Base-by-base conservation (phyloP, 2,329 filamentous ascomycete genomes). In the Akanthomyces lecanii region DNA sequence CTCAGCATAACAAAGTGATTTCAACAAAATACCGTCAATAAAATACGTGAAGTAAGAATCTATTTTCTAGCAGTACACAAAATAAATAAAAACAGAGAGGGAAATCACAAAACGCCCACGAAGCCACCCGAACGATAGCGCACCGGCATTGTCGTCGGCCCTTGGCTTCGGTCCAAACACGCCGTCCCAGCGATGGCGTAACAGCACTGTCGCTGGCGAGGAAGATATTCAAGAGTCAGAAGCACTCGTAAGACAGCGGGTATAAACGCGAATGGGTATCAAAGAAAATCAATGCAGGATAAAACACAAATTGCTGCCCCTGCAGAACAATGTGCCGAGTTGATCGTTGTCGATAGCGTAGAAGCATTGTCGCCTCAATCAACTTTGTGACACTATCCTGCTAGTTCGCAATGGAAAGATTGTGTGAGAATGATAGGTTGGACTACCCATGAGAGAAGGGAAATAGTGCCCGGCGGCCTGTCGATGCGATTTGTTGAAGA, bases 131-230 rank as follows among this genome's bases (percentile, higher is more conserved):
- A 67, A 73, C 80, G 78, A 83, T 83, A 82, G 81, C 81, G 81
- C 75, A 77, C 64, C 57, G 77, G 81, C 81, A 83, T 82, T 83
- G 74, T 83, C 80, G 79, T 74, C 73, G 69, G 68, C 70, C 65
- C 66, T 69, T 68, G 71, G 72, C 69, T 78, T 79, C 79, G 76
- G 79, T 80, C 74, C 73, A 77, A 77, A 80, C 75, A 78, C 79
- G 75, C 79, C 79, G 79, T 81, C 80, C 77, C 79, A 79, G 78
- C 78, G 76, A 82, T 82, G 80, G 80, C 80, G 80, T 81, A 82
- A 72, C 66, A 80, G 80, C 80, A 82, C 80, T 82, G 72, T 82
- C 79, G 77, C 79, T 77, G 79, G 79, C 80, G 79, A 82, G 77
- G 70, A 67, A 63, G 50, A 64, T 67, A 64, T 50, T 47, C 60